A percentile compares a stretch with the other conserved stretches of the same genome.
These are phyloP conservation scores for Sclerotinia minor DNA, from an alignment of 2,329 filamentous ascomycete genomes.

Conservation along the genomic window DNA sequence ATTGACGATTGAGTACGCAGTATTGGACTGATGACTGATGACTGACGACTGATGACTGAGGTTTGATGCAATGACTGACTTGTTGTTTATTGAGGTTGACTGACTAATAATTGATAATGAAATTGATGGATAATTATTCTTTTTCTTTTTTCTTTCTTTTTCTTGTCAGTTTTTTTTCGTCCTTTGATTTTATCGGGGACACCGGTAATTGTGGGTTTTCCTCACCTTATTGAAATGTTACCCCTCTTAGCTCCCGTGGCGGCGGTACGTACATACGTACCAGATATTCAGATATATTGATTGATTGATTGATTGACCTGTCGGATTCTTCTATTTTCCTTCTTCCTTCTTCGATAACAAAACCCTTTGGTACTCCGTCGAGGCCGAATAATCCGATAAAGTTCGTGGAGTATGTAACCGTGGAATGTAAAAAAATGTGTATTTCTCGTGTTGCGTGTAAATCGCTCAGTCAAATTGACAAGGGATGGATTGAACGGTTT, in stretches of 20 bases:
- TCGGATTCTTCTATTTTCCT: background rate
- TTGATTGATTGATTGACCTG: background rate
- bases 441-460: too few relatives aligned
- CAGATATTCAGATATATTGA: background rate
- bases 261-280: background rate
- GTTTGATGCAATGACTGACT: too few relatives aligned
- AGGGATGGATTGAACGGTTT: too few relatives aligned
- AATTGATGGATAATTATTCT: too few relatives aligned
- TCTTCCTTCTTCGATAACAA: background rate
- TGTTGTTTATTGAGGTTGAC: background rate
- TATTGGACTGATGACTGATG: too few relatives aligned
- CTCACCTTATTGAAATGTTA: background rate
- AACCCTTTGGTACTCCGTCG: background rate
- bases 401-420: too few relatives aligned
- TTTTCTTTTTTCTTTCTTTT: too few relatives aligned
- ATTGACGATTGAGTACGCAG: too few relatives aligned
- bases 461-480: too few relatives aligned
- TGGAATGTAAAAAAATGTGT: too few relatives aligned
- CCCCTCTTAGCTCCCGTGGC: background rate
- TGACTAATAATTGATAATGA: background rate
- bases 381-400: too few relatives aligned
- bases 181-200: constrained; percentile 1
- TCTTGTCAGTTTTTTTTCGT: background rate
- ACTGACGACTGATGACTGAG: too few relatives aligned
- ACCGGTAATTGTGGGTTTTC: constrained; percentile 5